These are phyloP conservation scores for Diutina siamensis DNA, from an alignment of 1,139 yeast species.

Conservation along the genomic window DNA sequence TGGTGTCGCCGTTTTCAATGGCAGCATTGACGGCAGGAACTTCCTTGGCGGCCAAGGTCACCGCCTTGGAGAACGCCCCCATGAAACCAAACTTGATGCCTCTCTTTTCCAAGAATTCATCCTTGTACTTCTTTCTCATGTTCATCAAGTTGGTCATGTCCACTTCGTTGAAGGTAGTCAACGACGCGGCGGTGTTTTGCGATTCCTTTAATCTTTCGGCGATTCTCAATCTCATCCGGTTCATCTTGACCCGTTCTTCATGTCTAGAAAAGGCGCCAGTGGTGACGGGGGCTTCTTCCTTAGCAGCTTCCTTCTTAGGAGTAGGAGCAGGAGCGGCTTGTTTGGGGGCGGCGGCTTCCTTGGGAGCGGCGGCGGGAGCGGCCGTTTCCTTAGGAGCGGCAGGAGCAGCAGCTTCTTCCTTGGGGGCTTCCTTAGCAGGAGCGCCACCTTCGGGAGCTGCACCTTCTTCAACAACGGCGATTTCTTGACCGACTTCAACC, in stretches of 20 bases:
- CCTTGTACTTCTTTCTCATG: conserved; percentile 94
- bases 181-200: conserved; percentile 96
- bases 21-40: conserved; percentile 94
- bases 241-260: conserved; percentile 94
- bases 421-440: conserved; percentile 17
- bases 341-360: conserved; percentile 14
- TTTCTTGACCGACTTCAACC: conserved; percentile 92
- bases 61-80: conserved; percentile 97
- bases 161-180: conserved; percentile 96
- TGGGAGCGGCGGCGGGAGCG: conserved; percentile 8
- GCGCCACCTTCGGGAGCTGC: conserved; percentile 63
- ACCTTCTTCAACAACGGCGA: conserved; percentile 85
- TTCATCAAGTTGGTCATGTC: conserved; percentile 91
- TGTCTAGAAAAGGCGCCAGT: conserved; percentile 65
- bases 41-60: conserved; percentile 86
- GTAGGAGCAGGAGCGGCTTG: conserved; percentile 15
- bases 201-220: conserved; percentile 99
- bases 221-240: conserved; percentile 98
- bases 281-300: conserved; percentile 15
- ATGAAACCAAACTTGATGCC: conserved; percentile 96
- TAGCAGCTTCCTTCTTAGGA: conserved; percentile 9
- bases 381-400: conserved; percentile 17
- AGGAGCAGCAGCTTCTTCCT: conserved; percentile 14
- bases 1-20: conserved; percentile 84
- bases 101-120: conserved; percentile 86